Conservation (phyloP, 2,329 filamentous ascomycete genomes). For the Alternaria sp. region DNA sequence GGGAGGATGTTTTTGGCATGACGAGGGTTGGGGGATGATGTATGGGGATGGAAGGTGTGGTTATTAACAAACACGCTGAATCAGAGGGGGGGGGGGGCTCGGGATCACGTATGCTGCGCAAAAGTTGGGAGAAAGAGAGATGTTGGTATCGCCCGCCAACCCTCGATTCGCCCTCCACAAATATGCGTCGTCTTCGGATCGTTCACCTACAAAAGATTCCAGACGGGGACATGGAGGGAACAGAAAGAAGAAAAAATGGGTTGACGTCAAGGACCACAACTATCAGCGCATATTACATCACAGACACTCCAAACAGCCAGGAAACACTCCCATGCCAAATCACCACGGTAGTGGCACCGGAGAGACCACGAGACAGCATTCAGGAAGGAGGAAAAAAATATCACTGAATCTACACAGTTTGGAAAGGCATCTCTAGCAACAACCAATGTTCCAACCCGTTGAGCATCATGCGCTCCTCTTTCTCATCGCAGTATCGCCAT, state of each 20-base stretch:
- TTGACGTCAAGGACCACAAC: no score
- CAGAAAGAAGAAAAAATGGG: no score
- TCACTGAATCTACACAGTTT: slow-evolving; percentile 17
- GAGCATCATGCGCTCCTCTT: background rate
- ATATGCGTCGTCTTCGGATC: no score
- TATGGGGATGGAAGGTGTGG: background rate
- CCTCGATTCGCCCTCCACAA: no score
- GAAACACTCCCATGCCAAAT: background rate
- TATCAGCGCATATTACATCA: background rate
- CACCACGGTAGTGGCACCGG: background rate
- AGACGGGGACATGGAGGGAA: background rate
- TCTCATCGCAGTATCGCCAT: background rate
- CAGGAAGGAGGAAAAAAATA: slow-evolving; percentile 5
- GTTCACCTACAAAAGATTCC: no score
- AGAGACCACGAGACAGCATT: background rate
- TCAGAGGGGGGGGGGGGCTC: no score
- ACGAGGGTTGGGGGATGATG: background rate
- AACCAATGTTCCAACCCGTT: background rate
- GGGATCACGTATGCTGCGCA: background rate
- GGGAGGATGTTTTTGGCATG: slow-evolving; percentile 7
- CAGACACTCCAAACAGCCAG: background rate
- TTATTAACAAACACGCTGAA: no score
- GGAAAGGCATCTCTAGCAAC: slow-evolving; percentile 13
- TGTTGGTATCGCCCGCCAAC: no score
- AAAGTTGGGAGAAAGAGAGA: background rate